A percentile compares a stretch with the other conserved stretches of the same genome.
These are phyloP conservation scores for Penicillium bovifimosum DNA, from an alignment of 495 filamentous ascomycete species.

Conservation along the genomic window DNA sequence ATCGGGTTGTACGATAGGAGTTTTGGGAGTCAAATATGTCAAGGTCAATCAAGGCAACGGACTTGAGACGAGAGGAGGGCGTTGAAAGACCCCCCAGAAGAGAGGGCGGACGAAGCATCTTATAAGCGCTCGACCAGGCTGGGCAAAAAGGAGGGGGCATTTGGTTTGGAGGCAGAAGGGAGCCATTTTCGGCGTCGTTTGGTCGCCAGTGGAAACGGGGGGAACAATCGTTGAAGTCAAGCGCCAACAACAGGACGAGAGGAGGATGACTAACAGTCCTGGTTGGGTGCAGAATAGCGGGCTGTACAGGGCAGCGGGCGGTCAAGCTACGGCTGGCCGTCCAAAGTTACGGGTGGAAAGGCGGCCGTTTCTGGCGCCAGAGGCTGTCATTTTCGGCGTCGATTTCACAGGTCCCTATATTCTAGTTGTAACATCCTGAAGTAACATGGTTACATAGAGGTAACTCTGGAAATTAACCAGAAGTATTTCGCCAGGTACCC, in stretches of 20 bases:
- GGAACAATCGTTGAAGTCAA: background rate
- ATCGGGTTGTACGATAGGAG: too few species aligned
- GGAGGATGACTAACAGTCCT: background rate
- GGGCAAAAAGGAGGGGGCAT: conserved; percentile 1
- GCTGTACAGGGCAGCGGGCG: background rate
- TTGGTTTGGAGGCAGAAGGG: conserved; percentile 5
- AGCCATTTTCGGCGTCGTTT: conserved; percentile 17
- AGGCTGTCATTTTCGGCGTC: background rate
- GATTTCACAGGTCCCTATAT: background rate
- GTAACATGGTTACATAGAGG: too few species aligned
- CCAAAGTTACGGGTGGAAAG: background rate
- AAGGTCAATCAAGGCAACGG: background rate
- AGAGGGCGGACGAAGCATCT: conserved; percentile 6
- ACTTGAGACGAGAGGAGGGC: background rate
- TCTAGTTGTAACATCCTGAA: background rate
- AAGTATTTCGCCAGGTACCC: too few species aligned
- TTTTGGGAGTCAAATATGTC: background rate
- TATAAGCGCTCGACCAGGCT: conserved; percentile 4
- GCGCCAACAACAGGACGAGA: background rate
- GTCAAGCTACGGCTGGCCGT: background rate
- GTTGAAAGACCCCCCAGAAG: background rate
- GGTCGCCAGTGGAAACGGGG: background rate
- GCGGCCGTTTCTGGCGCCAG: background rate
- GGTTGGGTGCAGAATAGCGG: background rate
- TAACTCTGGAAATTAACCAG: too few species aligned